These are phyloP conservation scores for Phlegmacium glaucopus DNA, from an alignment of 768 basidiomycete species.

Conservation along the genomic window DNA sequence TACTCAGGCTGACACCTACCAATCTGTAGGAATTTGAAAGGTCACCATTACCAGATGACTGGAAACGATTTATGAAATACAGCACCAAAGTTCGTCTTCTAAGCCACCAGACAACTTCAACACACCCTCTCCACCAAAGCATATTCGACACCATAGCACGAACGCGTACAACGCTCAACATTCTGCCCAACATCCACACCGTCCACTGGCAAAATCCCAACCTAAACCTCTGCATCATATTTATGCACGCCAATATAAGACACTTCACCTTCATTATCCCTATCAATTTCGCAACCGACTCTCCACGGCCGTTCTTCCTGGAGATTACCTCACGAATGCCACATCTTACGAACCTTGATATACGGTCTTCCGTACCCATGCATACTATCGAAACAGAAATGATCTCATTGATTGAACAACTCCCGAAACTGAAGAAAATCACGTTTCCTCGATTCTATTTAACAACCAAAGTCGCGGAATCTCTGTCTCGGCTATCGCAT, in stretches of 20 bases:
- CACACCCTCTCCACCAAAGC: conserved; percentile 24
- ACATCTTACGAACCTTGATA: conserved; percentile 40
- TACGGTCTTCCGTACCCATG: conserved; percentile 41
- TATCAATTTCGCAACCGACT: conserved; percentile 11
- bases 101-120: conserved; percentile 15
- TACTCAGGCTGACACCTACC: neutral
- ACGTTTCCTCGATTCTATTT: conserved; percentile 50
- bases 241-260: conserved; percentile 55
- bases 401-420: conserved; percentile 32
- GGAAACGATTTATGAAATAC: conserved; percentile 54
- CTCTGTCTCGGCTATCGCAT: conserved; percentile 39
- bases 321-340: conserved; percentile 50
- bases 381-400: conserved; percentile 38
- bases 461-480: conserved; percentile 44
- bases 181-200: conserved; percentile 52
- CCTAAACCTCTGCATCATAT: conserved; percentile 37
- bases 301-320: conserved; percentile 25
- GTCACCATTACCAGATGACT: conserved; percentile 44
- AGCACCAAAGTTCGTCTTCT: conserved; percentile 45
- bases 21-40: conserved; percentile 36
- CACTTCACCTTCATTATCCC: conserved; percentile 28
- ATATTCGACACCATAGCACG: conserved; percentile 56
- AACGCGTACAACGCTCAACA: conserved; percentile 47
- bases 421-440: conserved; percentile 44
- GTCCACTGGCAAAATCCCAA: conserved; percentile 42